Percentiles rank a stretch among this genome's conserved stretches.
Conservation (phyloP, 352 stramenopile genomes). For the Aphanomyces cochlioides region DNA sequence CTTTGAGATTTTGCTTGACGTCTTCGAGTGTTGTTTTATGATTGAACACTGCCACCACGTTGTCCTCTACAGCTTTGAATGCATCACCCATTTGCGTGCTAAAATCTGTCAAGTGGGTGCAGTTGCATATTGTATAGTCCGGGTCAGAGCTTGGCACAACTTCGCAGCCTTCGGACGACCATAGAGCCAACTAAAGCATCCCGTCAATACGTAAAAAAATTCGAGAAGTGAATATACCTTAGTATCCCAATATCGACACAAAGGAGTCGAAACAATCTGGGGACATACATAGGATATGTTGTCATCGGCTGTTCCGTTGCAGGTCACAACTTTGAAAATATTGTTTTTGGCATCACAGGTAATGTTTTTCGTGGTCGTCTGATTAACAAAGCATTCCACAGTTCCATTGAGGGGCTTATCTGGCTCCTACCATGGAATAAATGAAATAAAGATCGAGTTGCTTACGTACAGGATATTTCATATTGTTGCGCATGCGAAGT, state of each 20-base stretch:
- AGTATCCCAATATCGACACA: conserved; percentile 60
- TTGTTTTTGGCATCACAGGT: background rate
- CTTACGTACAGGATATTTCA: background rate
- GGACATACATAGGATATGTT: conserved; percentile 51
- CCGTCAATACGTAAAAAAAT: background rate
- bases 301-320: conserved; percentile 47
- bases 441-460: background rate
- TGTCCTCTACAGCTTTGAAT: conserved; percentile 47
- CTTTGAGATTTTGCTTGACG: conserved; percentile 51
- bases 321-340: conserved; percentile 13
- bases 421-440: conserved; percentile 2
- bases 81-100: conserved; percentile 60
- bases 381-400: background rate
- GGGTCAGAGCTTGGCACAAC: conserved; percentile 46
- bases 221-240: background rate
- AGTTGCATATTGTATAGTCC: conserved; percentile 71
- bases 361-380: background rate
- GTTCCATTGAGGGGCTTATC: background rate
- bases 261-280: conserved; percentile 35
- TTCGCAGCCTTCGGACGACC: conserved; percentile 57
- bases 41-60: conserved; percentile 58
- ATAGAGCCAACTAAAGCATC: conserved; percentile 35
- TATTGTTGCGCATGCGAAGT: conserved; percentile 12
- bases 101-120: conserved; percentile 71
- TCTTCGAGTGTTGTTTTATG: conserved; percentile 54